Evolutionary conservation across 441 rosid species (phyloP).

Genomic region (Erodium trifolium): DNA sequence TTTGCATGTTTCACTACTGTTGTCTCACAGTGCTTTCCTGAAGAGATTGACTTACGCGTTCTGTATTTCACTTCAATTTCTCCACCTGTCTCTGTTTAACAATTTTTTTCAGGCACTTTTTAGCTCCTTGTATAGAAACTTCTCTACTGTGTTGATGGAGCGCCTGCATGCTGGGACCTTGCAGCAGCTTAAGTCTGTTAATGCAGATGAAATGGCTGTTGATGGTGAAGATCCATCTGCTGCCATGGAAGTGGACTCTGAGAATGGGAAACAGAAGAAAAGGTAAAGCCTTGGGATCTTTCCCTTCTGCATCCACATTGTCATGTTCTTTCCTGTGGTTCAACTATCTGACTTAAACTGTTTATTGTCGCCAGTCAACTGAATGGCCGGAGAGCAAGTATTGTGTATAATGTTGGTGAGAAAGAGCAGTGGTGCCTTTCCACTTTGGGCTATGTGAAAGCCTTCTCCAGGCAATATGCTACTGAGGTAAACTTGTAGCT

Average conservation of each 20-base stretch:
- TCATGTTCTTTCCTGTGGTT: not conserved
- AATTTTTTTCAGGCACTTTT: slow-evolving; percentile 47
- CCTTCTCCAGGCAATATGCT: slow-evolving; percentile 88
- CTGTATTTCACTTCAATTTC: no score
- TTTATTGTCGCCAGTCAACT: slow-evolving; percentile 35
- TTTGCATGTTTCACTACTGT: not conserved
- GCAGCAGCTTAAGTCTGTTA: slow-evolving; percentile 45
- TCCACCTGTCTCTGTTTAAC: not conserved
- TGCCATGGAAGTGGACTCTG: slow-evolving; percentile 71
- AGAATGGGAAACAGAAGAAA: slow-evolving; percentile 53
- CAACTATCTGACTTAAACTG: not conserved
- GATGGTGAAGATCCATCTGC: slow-evolving; percentile 49
- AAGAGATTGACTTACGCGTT: no score
- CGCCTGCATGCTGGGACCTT: slow-evolving; percentile 63
- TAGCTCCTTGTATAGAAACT: slow-evolving; percentile 54
- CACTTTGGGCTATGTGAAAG: slow-evolving; percentile 81
- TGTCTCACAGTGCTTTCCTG: no score
- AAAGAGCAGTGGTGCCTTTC: slow-evolving; percentile 93
- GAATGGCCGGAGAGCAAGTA: slow-evolving; percentile 36
- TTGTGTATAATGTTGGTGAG: slow-evolving; percentile 50
- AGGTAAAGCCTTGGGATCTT: slow-evolving; percentile 18
- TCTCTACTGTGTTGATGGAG: slow-evolving; percentile 60
- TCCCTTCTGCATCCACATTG: no score
- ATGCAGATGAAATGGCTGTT: slow-evolving; percentile 43
- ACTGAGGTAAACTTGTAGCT: slow-evolving; percentile 60